A percentile compares a stretch with the other conserved stretches of the same genome.
These are phyloP conservation scores for Zangia roseola DNA, from an alignment of 768 basidiomycete genomes.

Conservation along the genomic window DNA sequence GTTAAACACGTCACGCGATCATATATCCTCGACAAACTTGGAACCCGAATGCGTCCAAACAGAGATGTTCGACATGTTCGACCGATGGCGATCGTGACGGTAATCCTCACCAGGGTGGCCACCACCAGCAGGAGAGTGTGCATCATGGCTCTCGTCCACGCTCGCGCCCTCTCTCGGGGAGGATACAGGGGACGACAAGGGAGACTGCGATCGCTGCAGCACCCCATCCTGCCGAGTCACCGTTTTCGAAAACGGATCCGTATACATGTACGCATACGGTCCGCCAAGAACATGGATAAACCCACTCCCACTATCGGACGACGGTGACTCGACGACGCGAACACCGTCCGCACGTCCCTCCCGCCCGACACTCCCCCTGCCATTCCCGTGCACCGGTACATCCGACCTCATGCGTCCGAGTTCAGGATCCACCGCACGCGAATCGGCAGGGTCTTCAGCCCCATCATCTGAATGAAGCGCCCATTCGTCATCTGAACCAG, in stretches of 20 bases:
- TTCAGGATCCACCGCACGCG: neutral
- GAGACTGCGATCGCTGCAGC: constrained; percentile 26
- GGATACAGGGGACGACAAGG: constrained; percentile 24
- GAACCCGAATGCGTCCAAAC: constrained; percentile 46
- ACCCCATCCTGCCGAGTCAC: neutral
- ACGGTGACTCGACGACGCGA: constrained; percentile 26
- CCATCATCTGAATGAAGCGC: constrained; percentile 31
- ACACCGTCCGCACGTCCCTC: neutral
- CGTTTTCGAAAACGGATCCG: constrained; percentile 23
- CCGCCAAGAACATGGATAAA: constrained; percentile 5
- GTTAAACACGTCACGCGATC: neutral
- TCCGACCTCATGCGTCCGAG: neutral
- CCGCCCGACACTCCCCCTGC: neutral
- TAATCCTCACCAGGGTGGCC: constrained; percentile 1
- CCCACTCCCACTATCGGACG: constrained; percentile 19
- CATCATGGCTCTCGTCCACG: constrained; percentile 9
- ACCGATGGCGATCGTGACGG: constrained; percentile 16
- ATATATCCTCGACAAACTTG: constrained; percentile 46
- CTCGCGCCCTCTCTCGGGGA: constrained; percentile 22
- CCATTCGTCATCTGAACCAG: constrained; percentile 51
- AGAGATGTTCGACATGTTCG: constrained; percentile 25
- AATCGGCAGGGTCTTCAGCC: neutral
- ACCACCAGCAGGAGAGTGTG: neutral
- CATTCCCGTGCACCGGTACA: neutral
- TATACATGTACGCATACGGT: constrained; percentile 13